Conservation (phyloP, 176 grass and related monocot species). For the Avena eriantha region DNA sequence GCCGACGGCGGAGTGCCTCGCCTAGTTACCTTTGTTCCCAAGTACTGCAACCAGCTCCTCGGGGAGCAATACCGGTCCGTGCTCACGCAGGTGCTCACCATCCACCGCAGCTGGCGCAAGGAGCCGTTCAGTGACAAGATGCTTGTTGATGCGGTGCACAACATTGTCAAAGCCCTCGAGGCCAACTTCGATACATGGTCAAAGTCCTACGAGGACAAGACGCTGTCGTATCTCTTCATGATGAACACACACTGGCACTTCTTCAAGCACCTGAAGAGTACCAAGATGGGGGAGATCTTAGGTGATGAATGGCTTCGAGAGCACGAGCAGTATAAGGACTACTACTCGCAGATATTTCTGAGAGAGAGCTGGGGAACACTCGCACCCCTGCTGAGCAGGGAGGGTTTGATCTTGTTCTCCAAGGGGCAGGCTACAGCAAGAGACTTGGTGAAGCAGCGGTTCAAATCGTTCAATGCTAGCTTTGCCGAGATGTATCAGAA, state of each 20-base stretch:
- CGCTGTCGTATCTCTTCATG: slow-evolving; percentile 58
- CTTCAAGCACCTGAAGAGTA: slow-evolving; percentile 80
- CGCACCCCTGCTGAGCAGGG: slow-evolving; percentile 76
- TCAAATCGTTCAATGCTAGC: slow-evolving; percentile 82
- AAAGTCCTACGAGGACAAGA: slow-evolving; percentile 63
- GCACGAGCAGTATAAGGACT: slow-evolving; percentile 97
- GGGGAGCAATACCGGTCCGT: slow-evolving; percentile 55
- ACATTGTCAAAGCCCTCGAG: slow-evolving; percentile 66
- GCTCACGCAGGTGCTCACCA: slow-evolving; percentile 70
- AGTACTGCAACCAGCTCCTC: slow-evolving; percentile 80
- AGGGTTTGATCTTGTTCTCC: slow-evolving; percentile 92
- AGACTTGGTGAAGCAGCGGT: slow-evolving; percentile 88
- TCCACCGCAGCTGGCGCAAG: slow-evolving; percentile 85
- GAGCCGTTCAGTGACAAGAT: slow-evolving; percentile 63
- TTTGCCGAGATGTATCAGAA: slow-evolving; percentile 89
- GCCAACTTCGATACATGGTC: slow-evolving; percentile 75
- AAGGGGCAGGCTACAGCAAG: slow-evolving; percentile 82
- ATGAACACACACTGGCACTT: slow-evolving; percentile 86
- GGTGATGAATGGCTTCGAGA: slow-evolving; percentile 70
- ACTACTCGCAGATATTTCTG: slow-evolving; percentile 59
- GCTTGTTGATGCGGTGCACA: slow-evolving; percentile 56
- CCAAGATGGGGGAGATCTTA: slow-evolving; percentile 69
- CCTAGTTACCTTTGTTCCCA: slow-evolving; percentile 65
- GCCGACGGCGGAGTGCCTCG: slow-evolving; percentile 61
- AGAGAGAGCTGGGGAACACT: slow-evolving; percentile 94